These are phyloP conservation scores for Dendrocalamus latiflorus DNA, from an alignment of 202 grass and related monocot species.

Conservation along the genomic window DNA sequence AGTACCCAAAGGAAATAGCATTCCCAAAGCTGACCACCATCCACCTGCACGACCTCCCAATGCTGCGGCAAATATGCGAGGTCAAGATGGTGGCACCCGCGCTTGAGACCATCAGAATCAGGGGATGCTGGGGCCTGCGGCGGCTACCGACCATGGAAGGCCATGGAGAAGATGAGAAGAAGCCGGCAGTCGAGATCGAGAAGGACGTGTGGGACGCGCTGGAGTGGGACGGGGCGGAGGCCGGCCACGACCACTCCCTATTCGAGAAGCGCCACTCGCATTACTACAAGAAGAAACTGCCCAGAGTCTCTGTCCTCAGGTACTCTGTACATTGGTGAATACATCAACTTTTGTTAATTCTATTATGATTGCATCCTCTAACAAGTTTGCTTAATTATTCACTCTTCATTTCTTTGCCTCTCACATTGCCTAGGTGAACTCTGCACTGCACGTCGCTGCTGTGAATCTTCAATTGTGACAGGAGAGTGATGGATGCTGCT, in stretches of 20 bases:
- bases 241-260: background rate
- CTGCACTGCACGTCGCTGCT: background rate
- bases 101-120: background rate
- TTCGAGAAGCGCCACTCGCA: background rate
- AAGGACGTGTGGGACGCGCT: background rate
- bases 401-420: background rate
- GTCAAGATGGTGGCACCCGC: background rate
- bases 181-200: background rate
- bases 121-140: background rate
- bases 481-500: too few species aligned
- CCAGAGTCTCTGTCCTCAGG: background rate
- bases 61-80: background rate
- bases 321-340: background rate
- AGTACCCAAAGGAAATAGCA: too few species aligned
- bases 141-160: background rate
- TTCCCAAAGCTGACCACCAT: background rate
- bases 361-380: too few species aligned
- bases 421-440: too few species aligned
- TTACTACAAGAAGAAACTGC: too few species aligned
- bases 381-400: too few species aligned
- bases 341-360: too few species aligned
- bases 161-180: background rate
- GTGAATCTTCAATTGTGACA: too few species aligned
- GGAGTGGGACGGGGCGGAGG: background rate
- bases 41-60: background rate